phyloP scores from a whole-genome alignment of 768 basidiomycete species.

The Fibroporia radiculosa region DNA sequence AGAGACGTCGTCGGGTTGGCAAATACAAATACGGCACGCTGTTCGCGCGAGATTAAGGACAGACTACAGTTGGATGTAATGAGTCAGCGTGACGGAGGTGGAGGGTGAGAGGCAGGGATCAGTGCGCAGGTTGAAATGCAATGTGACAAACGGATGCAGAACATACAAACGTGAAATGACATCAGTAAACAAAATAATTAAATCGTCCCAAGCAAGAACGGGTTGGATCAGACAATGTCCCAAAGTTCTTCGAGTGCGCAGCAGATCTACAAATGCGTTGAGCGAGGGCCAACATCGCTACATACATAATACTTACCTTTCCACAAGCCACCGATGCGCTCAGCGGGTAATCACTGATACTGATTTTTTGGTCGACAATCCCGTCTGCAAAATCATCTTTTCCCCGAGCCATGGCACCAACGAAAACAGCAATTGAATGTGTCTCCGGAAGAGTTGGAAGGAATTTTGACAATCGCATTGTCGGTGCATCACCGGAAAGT shows the following conservation, averaged over 20 bases:
- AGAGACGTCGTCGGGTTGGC: slow-evolving; percentile 5
- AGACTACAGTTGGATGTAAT: slow-evolving; percentile 13
- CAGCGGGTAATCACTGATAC: slow-evolving; percentile 88
- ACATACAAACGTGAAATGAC: not conserved
- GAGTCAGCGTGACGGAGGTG: not conserved
- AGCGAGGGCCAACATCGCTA: too few relatives aligned
- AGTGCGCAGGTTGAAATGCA: slow-evolving; percentile 23
- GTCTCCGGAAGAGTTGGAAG: slow-evolving; percentile 80
- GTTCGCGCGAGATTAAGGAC: slow-evolving; percentile 6
- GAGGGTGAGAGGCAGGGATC: slow-evolving; percentile 1
- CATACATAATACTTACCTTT: slow-evolving; percentile 81
- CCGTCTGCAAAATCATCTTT: slow-evolving; percentile 96
- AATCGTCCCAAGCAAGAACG: not conserved
- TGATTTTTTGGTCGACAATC: slow-evolving; percentile 92
- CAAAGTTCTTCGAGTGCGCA: slow-evolving; percentile 91
- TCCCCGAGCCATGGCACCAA: slow-evolving; percentile 97
- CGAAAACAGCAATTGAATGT: slow-evolving; percentile 89
- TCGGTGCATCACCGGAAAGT: slow-evolving; percentile 85
- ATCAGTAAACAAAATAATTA: not conserved
- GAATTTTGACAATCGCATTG: slow-evolving; percentile 73
- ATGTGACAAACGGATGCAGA: slow-evolving; percentile 1
- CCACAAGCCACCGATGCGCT: slow-evolving; percentile 95
- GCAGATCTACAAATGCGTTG: slow-evolving; percentile 68
- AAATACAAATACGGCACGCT: not conserved
- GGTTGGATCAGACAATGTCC: slow-evolving; percentile 65